Evolutionary conservation across 306 rosid genomes (phyloP).

Genomic region (Rubus idaeus): DNA sequence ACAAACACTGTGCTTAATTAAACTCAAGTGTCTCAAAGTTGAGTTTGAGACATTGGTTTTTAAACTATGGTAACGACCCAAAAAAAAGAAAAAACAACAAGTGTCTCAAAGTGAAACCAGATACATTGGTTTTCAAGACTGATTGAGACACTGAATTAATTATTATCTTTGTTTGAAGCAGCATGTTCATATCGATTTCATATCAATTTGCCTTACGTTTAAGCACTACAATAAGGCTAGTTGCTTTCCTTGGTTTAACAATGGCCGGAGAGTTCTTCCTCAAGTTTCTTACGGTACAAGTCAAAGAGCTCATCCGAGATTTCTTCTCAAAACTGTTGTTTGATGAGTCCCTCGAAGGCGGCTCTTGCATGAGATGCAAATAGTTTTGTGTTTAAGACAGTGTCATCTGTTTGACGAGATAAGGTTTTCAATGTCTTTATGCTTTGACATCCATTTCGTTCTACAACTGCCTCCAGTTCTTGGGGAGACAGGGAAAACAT

Average conservation of each 20-base stretch:
- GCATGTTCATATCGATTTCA: neutral
- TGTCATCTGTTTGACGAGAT: neutral
- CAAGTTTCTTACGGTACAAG: neutral
- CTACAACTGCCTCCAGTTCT: neutral
- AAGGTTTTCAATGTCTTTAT: neutral
- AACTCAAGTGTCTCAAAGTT: too few species aligned
- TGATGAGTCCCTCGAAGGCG: neutral
- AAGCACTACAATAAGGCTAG: slow-evolving; percentile 4
- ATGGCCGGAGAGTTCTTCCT: neutral
- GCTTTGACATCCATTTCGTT: slow-evolving; percentile 9
- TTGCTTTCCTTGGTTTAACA: neutral
- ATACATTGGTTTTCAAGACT: too few species aligned
- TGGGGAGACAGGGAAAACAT: neutral
- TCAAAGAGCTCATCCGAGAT: slow-evolving; percentile 15
- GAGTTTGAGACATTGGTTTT: too few species aligned
- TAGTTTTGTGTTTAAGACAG: neutral
- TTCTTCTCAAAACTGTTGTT: slow-evolving; percentile 5
- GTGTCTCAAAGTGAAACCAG: too few species aligned
- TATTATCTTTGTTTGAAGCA: neutral
- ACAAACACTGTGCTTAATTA: too few species aligned
- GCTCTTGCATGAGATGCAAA: neutral
- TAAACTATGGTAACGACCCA: too few species aligned
- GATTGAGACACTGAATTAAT: too few species aligned
- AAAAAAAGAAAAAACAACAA: too few species aligned
- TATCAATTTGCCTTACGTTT: neutral